phyloP scores from a whole-genome alignment of 148 eudicot genomes.

The Spergularia bocconei region DNA sequence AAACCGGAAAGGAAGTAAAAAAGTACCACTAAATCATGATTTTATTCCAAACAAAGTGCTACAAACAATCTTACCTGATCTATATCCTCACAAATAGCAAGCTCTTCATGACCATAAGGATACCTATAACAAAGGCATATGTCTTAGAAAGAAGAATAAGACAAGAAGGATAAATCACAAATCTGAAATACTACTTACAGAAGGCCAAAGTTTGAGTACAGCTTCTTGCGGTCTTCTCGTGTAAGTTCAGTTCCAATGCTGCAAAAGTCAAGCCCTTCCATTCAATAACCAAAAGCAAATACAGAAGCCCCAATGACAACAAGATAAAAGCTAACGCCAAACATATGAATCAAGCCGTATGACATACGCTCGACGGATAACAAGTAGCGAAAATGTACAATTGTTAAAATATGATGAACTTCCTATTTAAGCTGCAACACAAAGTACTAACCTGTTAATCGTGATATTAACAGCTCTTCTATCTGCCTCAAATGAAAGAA shows the following conservation, averaged over 20 bases:
- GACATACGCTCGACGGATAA: background rate
- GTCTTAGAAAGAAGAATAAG: conserved; percentile 3
- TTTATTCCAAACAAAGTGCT: conserved; percentile 3
- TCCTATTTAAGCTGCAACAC: background rate
- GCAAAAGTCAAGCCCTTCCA: conserved; percentile 27
- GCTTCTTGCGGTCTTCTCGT: conserved; percentile 88
- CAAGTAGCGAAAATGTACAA: background rate
- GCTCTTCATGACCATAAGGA: conserved; percentile 97
- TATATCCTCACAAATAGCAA: conserved; percentile 88
- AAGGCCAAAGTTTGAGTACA: conserved; percentile 86
- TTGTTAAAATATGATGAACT: background rate
- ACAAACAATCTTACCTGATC: conserved; percentile 63
- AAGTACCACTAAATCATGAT: background rate
- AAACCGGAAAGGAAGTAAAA: background rate
- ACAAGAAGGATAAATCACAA: background rate
- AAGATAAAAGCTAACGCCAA: background rate
- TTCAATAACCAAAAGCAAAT: conserved; percentile 8
- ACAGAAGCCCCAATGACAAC: background rate
- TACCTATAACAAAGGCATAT: conserved; percentile 42
- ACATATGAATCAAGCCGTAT: background rate
- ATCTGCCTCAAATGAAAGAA: conserved; percentile 95
- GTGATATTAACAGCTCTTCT: conserved; percentile 97
- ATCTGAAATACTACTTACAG: conserved; percentile 51
- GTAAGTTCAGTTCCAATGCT: conserved; percentile 99
- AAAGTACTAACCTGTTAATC: conserved; percentile 63